Evolutionary conservation across 202 grass and related monocot genomes (phyloP).

Genomic region (Dendrocalamus latiflorus): DNA sequence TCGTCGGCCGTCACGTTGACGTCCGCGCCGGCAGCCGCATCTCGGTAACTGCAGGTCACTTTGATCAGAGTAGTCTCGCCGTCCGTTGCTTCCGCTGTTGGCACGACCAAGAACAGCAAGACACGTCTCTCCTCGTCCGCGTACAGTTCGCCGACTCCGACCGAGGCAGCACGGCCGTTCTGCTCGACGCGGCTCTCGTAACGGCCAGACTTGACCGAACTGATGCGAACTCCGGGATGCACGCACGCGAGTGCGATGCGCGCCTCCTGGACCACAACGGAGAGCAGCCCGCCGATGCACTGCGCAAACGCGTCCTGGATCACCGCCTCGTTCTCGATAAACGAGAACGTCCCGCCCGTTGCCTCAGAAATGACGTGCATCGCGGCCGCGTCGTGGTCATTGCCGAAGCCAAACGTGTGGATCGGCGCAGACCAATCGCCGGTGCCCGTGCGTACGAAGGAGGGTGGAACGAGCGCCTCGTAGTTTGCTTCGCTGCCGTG

Average conservation of each 20-base stretch:
- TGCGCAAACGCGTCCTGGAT: constrained; percentile 64
- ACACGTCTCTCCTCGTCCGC: constrained; percentile 72
- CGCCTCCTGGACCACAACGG: constrained; percentile 41
- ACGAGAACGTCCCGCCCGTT: constrained; percentile 54
- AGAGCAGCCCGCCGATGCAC: constrained; percentile 63
- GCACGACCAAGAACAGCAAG: constrained; percentile 48
- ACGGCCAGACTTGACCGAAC: constrained; percentile 33
- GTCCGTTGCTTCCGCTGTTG: neutral
- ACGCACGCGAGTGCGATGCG: constrained; percentile 18
- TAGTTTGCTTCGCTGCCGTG: neutral
- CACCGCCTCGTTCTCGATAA: constrained; percentile 41
- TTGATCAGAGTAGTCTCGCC: constrained; percentile 1
- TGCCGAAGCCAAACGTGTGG: constrained; percentile 57
- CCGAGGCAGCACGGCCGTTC: neutral
- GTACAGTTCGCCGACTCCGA: constrained; percentile 53
- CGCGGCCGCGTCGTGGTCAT: constrained; percentile 43
- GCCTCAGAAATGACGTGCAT: constrained; percentile 53
- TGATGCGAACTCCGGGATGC: constrained; percentile 24
- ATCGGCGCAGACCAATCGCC: constrained; percentile 14
- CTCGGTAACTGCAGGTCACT: constrained; percentile 10
- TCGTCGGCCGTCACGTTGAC: constrained; percentile 26
- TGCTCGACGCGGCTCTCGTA: constrained; percentile 30
- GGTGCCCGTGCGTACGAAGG: neutral
- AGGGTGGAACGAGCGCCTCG: constrained; percentile 32
- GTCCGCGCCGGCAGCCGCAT: neutral